Conservation (phyloP, 108 stramenopile species). For the Fistulifera pelliculosa region DNA sequence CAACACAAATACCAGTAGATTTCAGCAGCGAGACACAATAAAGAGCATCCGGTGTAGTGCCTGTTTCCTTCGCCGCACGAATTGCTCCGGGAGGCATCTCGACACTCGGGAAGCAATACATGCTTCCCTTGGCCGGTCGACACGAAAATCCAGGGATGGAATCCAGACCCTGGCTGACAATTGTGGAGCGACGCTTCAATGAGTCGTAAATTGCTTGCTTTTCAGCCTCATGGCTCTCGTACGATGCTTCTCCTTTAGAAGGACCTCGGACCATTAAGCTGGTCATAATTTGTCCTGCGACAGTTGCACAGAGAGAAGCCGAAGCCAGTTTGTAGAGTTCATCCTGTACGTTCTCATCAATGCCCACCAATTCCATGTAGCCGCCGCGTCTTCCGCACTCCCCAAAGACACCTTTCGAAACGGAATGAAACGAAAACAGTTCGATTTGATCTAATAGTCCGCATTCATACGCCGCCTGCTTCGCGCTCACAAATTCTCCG, state of each 20-base stretch:
- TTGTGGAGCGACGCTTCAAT: conserved; percentile 57
- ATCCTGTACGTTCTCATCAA: conserved; percentile 70
- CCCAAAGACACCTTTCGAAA: conserved; percentile 91
- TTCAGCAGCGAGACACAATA: conserved; percentile 90
- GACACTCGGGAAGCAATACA: conserved; percentile 94
- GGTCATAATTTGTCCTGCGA: conserved; percentile 88
- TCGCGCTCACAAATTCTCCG: conserved; percentile 65
- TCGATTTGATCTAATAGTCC: conserved; percentile 70
- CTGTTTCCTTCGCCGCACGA: conserved; percentile 51
- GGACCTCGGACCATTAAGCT: conserved; percentile 92
- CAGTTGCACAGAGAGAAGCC: conserved; percentile 76
- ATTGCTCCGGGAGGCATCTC: conserved; percentile 75
- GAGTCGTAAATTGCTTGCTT: conserved; percentile 59
- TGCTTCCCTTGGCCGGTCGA: conserved; percentile 86
- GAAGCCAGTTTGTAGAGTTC: conserved; percentile 93
- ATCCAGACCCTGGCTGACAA: conserved; percentile 79
- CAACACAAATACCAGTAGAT: conserved; percentile 89
- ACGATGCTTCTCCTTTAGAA: conserved; percentile 57
- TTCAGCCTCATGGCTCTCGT: conserved; percentile 57
- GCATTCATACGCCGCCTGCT: conserved; percentile 74
- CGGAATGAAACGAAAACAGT: conserved; percentile 91
- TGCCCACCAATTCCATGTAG: conserved; percentile 88
- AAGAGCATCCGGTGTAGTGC: conserved; percentile 81
- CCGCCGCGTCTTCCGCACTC: conserved; percentile 98
- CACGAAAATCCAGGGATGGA: conserved; percentile 86